Evolutionary conservation across 345 rosid species (phyloP).

Genomic region (Eucalyptus marginata): DNA sequence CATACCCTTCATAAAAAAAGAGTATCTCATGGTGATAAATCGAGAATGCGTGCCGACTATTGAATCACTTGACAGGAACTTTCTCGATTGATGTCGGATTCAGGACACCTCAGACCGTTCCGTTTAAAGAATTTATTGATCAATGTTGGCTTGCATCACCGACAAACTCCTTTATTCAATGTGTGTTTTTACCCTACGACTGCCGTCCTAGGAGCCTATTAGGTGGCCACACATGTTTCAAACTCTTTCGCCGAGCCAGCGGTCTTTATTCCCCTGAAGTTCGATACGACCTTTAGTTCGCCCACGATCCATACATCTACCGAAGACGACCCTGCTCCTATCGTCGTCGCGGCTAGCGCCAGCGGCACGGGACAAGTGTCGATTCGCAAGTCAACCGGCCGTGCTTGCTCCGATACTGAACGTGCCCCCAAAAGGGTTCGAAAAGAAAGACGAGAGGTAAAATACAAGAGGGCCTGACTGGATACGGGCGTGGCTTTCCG

Average conservation of each 20-base stretch:
- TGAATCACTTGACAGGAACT: neutral
- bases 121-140: neutral
- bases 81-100: neutral
- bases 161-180: neutral
- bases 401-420: neutral
- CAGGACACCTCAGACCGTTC: neutral
- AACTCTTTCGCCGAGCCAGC: neutral
- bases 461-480: neutral
- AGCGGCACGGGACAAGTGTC: neutral
- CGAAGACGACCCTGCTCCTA: neutral
- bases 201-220: neutral
- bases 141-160: neutral
- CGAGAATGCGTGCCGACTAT: neutral
- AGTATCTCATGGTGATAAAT: neutral
- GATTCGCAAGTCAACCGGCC: neutral
- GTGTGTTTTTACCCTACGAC: too few species aligned
- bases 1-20: neutral
- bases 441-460: neutral
- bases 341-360: neutral
- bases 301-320: rapidly evolving
- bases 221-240: neutral
- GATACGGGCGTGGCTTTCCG: neutral
- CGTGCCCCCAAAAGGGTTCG: neutral
- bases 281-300: neutral
- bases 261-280: neutral